Percentiles rank a stretch among this genome's conserved stretches.
Conservation (phyloP, 495 filamentous ascomycete genomes). For the Diplogelasinospora grovesii region DNA sequence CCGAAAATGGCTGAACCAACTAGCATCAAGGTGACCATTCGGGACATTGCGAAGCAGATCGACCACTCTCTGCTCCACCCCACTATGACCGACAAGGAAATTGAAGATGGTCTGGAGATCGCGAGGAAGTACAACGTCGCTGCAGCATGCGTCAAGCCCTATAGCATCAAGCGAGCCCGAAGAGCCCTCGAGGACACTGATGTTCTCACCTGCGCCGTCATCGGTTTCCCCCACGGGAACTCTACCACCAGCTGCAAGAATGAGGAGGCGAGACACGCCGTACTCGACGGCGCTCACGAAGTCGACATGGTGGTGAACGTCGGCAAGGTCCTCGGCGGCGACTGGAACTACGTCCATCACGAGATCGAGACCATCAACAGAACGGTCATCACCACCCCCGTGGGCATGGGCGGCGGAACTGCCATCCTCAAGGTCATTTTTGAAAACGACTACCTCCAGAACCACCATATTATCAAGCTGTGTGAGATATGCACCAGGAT, state of each 20-base stretch:
- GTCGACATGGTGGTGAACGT: conserved; percentile 57
- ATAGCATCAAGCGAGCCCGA: conserved; percentile 43
- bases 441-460: conserved; percentile 45
- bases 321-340: conserved; percentile 47
- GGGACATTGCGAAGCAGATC: conserved; percentile 50
- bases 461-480: conserved; percentile 40
- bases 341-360: conserved; percentile 47
- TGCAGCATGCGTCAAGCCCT: conserved; percentile 52
- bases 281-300: conserved; percentile 41
- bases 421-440: conserved; percentile 54
- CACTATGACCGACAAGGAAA: conserved; percentile 51
- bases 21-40: conserved; percentile 44
- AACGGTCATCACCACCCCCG: conserved; percentile 24
- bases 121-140: conserved; percentile 43
- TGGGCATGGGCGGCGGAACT: conserved; percentile 14
- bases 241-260: conserved; percentile 49
- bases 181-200: conserved; percentile 38
- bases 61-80: conserved; percentile 57
- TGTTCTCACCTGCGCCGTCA: conserved; percentile 48
- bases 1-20: too few species aligned
- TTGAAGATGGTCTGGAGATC: conserved; percentile 42
- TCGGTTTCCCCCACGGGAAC: conserved; percentile 55
- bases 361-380: conserved; percentile 47
- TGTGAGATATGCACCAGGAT: conserved; percentile 46
- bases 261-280: conserved; percentile 43